A percentile compares a stretch with the other conserved stretches of the same genome.
phyloP scores from a whole-genome alignment of 305 asterid genomes.

The Fraxinus floribunda region DNA sequence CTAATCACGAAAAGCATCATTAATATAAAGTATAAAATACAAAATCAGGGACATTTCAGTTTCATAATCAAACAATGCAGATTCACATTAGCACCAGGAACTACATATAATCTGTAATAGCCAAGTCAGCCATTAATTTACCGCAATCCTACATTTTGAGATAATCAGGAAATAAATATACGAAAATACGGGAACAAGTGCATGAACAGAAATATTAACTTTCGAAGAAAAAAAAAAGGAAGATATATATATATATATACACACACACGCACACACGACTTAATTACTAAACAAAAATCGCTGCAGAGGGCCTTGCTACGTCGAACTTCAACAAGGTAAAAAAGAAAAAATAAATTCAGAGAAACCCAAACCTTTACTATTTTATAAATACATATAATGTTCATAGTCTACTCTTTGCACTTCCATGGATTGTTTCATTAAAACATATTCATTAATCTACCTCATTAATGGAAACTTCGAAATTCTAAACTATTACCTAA shows the following conservation, averaged over 20 bases:
- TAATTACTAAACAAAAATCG: not conserved
- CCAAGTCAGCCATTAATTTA: not conserved
- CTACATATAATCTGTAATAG: not conserved
- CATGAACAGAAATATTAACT: not conserved
- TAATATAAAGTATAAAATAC: not conserved
- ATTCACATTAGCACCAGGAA: not conserved
- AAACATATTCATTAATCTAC: not conserved
- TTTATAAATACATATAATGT: not conserved
- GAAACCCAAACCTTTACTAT: not conserved
- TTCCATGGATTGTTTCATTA: not conserved
- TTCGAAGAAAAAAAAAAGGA: not conserved
- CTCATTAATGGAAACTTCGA: not conserved
- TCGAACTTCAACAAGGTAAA: not conserved
- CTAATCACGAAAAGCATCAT: not conserved
- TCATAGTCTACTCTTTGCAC: not conserved
- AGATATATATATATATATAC: no score
- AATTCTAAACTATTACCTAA: not conserved
- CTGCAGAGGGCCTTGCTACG: not conserved
- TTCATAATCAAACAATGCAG: not conserved
- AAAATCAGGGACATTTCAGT: not conserved
- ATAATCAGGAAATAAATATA: not conserved
- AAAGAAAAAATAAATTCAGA: not conserved
- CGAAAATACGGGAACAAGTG: not conserved
- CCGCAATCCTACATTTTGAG: not conserved
- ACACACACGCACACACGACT: not conserved